A percentile compares a stretch with the other conserved stretches of the same genome.
These are phyloP conservation scores for Lichina pygmaea DNA, from an alignment of 495 filamentous ascomycete genomes.

Conservation along the genomic window DNA sequence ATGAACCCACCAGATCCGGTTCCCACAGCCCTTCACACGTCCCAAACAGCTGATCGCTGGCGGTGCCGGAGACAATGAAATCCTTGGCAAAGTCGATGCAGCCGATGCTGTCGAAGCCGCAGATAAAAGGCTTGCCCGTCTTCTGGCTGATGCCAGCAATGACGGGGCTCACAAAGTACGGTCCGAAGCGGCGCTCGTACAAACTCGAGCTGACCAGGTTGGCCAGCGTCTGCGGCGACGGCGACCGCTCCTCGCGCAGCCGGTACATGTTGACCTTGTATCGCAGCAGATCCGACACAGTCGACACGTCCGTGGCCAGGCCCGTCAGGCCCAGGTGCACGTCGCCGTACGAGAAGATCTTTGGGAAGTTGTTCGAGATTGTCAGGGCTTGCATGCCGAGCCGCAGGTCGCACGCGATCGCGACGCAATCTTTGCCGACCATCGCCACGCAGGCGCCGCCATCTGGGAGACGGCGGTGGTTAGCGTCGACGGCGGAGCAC, in stretches of 20 bases:
- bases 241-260: constrained; percentile 85
- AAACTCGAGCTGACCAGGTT: constrained; percentile 75
- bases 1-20: constrained; percentile 53
- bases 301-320: constrained; percentile 82
- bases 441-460: constrained; percentile 92
- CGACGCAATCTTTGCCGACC: constrained; percentile 98
- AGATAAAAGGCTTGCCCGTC: constrained; percentile 84
- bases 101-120: constrained; percentile 96
- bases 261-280: constrained; percentile 99
- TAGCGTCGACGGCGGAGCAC: not conserved
- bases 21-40: constrained; percentile 98
- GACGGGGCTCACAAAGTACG: constrained; percentile 85
- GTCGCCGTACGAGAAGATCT: constrained; percentile 93
- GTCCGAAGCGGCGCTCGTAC: constrained; percentile 88
- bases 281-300: constrained; percentile 89
- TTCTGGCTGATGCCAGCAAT: constrained; percentile 83
- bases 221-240: constrained; percentile 79
- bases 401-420: constrained; percentile 95
- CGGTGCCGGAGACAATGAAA: constrained; percentile 93
- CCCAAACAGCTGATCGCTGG: constrained; percentile 90
- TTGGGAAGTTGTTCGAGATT: constrained; percentile 98
- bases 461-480: constrained; percentile 23
- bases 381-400: constrained; percentile 91
- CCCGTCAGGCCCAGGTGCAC: constrained; percentile 94
- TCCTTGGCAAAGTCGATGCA: constrained; percentile 99